These are phyloP conservation scores for Neurospora tetrasperma DNA, from an alignment of 495 filamentous ascomycete species.

Conservation along the genomic window DNA sequence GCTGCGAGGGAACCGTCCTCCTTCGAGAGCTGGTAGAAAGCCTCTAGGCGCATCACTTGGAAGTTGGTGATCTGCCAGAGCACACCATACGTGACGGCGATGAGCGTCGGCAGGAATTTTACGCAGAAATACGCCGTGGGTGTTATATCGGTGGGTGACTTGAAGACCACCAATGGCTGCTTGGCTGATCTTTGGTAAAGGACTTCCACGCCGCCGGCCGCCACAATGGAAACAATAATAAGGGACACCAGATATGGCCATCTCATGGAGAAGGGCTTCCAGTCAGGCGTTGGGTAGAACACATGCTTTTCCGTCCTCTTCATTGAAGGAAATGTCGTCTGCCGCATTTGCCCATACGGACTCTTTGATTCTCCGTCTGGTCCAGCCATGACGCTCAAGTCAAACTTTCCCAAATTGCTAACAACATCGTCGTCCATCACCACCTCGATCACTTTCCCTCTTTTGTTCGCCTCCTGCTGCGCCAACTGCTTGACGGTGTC, in stretches of 20 bases:
- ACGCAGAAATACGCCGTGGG: constrained; percentile 50
- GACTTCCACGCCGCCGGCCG: constrained; percentile 49
- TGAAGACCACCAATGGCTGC: constrained; percentile 40
- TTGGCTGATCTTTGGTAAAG: constrained; percentile 47
- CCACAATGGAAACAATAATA: constrained; percentile 43
- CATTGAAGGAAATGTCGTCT: constrained; percentile 19
- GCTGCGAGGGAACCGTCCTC: constrained; percentile 51
- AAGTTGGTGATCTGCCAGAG: constrained; percentile 67
- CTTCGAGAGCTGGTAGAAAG: constrained; percentile 64
- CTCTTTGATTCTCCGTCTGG: constrained; percentile 9
- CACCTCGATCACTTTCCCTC: constrained; percentile 41
- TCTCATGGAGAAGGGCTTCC: constrained; percentile 63
- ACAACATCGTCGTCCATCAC: constrained; percentile 32
- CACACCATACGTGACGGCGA: constrained; percentile 62
- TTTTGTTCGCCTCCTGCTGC: constrained; percentile 41
- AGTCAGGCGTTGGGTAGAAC: constrained; percentile 53
- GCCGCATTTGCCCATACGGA: constrained; percentile 9
- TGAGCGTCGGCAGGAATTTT: constrained; percentile 61
- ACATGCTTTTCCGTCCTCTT: constrained; percentile 25
- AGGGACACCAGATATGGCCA: constrained; percentile 49
- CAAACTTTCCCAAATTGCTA: constrained; percentile 18
- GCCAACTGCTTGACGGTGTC: constrained; percentile 33
- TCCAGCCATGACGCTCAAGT: constrained; percentile 35
- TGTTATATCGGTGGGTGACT: constrained; percentile 39
- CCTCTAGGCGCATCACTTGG: constrained; percentile 63